Evolutionary conservation across 2,329 filamentous ascomycete species (phyloP).

Genomic region (Gaeumannomyces sp.): DNA sequence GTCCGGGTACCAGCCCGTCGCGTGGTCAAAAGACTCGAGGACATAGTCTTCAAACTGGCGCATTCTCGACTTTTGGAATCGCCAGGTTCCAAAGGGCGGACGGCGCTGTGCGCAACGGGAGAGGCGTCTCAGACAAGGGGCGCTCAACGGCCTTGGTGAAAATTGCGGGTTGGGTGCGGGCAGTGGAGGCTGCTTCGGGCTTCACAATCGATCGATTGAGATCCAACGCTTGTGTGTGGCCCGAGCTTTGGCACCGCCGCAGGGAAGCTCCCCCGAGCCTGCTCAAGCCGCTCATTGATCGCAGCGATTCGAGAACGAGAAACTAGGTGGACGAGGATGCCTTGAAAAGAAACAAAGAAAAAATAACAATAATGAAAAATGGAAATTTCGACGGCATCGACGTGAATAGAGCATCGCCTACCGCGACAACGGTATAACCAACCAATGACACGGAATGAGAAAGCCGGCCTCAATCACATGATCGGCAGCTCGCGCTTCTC

Average conservation of each 20-base stretch:
- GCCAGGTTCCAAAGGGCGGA: background rate
- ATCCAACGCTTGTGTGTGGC: background rate
- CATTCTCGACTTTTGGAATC: conserved; percentile 45
- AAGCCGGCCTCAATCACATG: background rate
- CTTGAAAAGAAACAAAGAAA: too few species aligned
- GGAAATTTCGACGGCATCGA: too few species aligned
- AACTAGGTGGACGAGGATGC: too few species aligned
- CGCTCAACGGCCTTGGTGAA: background rate
- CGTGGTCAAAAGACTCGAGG: conserved; percentile 81
- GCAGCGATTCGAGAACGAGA: too few species aligned
- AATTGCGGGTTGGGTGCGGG: background rate
- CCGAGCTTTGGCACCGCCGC: background rate
- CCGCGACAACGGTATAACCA: background rate
- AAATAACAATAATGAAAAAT: too few species aligned
- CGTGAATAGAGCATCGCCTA: background rate
- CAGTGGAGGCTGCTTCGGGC: too few species aligned
- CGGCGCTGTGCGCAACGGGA: background rate
- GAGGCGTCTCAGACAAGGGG: background rate
- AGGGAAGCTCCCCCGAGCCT: background rate
- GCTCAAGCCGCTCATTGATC: too few species aligned
- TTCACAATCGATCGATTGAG: background rate
- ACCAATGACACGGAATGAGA: background rate
- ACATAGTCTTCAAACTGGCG: conserved; percentile 97
- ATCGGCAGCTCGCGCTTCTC: background rate
- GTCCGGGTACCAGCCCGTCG: conserved; percentile 83